A percentile compares a stretch with the other conserved stretches of the same genome.
Evolutionary conservation across 176 grass and related monocot genomes (phyloP).

Genomic region (Tillandsia leiboldiana): DNA sequence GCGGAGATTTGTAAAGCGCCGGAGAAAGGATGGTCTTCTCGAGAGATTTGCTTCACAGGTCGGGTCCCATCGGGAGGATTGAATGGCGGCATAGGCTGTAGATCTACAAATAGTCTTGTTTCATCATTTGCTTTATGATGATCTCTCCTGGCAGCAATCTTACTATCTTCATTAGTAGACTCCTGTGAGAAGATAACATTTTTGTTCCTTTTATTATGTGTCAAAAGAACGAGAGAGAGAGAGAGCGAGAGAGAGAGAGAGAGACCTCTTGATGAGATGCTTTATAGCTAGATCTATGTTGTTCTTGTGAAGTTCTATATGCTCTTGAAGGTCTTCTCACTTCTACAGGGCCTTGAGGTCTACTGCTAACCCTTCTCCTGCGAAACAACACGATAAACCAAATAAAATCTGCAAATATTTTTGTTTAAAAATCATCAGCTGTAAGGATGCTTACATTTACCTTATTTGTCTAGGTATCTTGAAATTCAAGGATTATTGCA

Average conservation of each 20-base stretch:
- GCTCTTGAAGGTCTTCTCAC: conserved; percentile 11
- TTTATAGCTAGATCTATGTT: conserved; percentile 1
- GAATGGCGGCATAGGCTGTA: conserved; percentile 27
- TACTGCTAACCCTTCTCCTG: conserved; percentile 23
- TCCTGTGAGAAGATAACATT: not conserved
- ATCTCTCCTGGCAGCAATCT: conserved; percentile 9
- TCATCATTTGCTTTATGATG: conserved; percentile 20
- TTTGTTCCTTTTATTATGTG: not conserved
- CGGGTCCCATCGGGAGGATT: conserved; percentile 16
- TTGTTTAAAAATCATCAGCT: not conserved
- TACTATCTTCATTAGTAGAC: conserved; percentile 1
- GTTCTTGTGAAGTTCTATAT: conserved; percentile 14
- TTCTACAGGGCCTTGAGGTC: conserved; percentile 6
- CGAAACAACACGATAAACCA: not conserved
- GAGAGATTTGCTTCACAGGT: conserved; percentile 23
- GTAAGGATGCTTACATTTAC: not conserved
- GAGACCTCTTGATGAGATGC: conserved; percentile 25
- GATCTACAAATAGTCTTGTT: conserved; percentile 34
- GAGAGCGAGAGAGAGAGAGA: conserved; percentile 12
- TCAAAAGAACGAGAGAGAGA: not conserved
- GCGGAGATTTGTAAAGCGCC: conserved; percentile 34
- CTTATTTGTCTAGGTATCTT: not conserved
- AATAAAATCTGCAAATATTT: not conserved
- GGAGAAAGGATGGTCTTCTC: conserved; percentile 17
- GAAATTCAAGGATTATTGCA: not conserved